Conservation (phyloP, 2,329 filamentous ascomycete genomes). For the Fulvia fulva region DNA sequence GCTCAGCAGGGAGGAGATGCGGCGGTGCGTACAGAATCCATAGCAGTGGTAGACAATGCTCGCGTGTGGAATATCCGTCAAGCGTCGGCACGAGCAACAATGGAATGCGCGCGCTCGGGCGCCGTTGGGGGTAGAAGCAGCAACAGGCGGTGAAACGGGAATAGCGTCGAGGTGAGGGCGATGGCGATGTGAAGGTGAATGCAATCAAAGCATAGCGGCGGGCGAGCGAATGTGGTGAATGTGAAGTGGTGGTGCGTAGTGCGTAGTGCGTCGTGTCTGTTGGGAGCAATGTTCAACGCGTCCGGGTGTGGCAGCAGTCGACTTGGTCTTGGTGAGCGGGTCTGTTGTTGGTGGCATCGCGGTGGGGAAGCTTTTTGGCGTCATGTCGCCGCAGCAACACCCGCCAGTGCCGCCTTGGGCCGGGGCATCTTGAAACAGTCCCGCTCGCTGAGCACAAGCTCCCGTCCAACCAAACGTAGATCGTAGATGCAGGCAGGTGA, state of each 20-base stretch:
- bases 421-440: background rate
- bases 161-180: background rate
- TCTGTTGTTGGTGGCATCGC: too few relatives aligned
- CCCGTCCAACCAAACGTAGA: background rate
- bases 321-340: background rate
- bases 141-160: background rate
- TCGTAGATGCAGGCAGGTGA: background rate
- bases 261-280: too few relatives aligned
- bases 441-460: background rate
- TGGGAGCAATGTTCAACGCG: background rate
- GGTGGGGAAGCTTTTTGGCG: background rate
- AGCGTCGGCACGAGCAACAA: constrained; percentile 11
- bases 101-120: constrained; percentile 16
- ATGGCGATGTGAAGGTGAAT: constrained; percentile 4
- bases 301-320: background rate
- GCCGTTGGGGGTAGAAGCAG: constrained; percentile 4
- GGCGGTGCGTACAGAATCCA: constrained; percentile 20
- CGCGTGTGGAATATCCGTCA: constrained; percentile 15
- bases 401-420: background rate
- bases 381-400: background rate
- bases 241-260: background rate
- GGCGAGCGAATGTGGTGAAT: constrained; percentile 5
- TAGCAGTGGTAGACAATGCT: constrained; percentile 12
- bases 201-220: background rate
- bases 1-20: background rate